phyloP scores from a whole-genome alignment of 495 filamentous ascomycete species.

The Cudoniella acicularis region DNA sequence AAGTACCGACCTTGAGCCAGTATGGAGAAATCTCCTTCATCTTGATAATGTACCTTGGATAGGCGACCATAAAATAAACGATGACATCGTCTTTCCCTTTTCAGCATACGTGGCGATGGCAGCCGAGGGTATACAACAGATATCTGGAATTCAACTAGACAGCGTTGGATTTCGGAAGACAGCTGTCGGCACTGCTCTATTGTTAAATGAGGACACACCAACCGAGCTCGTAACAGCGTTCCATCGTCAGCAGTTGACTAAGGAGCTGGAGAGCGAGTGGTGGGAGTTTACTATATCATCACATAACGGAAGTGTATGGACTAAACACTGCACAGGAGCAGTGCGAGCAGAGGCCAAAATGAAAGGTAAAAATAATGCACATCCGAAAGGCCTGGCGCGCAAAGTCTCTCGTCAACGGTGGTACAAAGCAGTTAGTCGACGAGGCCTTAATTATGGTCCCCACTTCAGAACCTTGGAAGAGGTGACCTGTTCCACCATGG shows the following conservation, averaged over 20 bases:
- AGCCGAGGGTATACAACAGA: slow-evolving; percentile 3
- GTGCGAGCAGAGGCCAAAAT: slow-evolving; percentile 16
- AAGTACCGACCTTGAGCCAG: slow-evolving; percentile 25
- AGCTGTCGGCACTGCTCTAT: slow-evolving; percentile 1
- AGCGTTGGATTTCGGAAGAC: neutral
- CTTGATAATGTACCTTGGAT: slow-evolving; percentile 25
- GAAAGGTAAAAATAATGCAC: neutral
- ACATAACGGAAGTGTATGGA: slow-evolving; percentile 34
- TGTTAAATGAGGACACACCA: neutral
- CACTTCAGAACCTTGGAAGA: slow-evolving; percentile 30
- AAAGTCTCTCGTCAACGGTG: neutral
- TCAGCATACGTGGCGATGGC: slow-evolving; percentile 41
- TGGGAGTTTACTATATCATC: slow-evolving; percentile 45
- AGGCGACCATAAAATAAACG: slow-evolving; percentile 20
- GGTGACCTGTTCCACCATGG: neutral
- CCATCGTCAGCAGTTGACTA: slow-evolving; percentile 31
- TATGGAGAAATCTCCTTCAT: slow-evolving; percentile 35
- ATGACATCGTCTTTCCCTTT: slow-evolving; percentile 26
- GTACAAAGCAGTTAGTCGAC: slow-evolving; percentile 7
- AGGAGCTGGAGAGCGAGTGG: slow-evolving; percentile 37
- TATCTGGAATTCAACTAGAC: neutral
- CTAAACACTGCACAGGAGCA: slow-evolving; percentile 41
- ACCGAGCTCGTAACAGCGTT: slow-evolving; percentile 36
- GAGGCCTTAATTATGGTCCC: slow-evolving; percentile 32
- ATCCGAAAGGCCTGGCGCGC: neutral